Conservation (phyloP, 1,139 yeast species). For the Taiozyma sp. region DNA sequence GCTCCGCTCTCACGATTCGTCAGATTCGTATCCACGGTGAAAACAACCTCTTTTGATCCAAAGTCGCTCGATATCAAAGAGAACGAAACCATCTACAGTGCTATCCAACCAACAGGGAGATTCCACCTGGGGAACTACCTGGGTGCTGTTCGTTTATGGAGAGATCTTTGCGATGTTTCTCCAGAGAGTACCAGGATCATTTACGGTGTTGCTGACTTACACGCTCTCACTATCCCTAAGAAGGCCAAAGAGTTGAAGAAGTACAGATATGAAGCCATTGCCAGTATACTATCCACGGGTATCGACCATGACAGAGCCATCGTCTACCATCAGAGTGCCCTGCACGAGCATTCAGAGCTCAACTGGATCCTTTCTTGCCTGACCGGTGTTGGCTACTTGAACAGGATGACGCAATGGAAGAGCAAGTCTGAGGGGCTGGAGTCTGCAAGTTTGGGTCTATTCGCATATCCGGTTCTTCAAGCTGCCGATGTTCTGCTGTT, state of each 20-base stretch:
- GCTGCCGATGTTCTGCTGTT: conserved; percentile 90
- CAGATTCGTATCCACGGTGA: conserved; percentile 12
- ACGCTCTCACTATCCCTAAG: conserved; percentile 80
- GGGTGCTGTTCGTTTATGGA: conserved; percentile 89
- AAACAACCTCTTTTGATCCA: conserved; percentile 19
- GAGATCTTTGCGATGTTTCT: conserved; percentile 45
- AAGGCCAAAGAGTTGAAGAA: conserved; percentile 43
- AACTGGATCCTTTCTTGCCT: conserved; percentile 81
- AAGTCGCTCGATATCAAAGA: conserved; percentile 19
- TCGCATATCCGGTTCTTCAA: conserved; percentile 87
- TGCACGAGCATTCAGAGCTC: conserved; percentile 79
- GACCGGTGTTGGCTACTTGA: conserved; percentile 79
- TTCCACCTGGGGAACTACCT: conserved; percentile 91
- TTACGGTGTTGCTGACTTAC: conserved; percentile 88
- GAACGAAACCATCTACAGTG: conserved; percentile 45
- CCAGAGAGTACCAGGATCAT: conserved; percentile 38
- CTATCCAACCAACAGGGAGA: conserved; percentile 91
- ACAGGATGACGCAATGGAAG: conserved; percentile 98
- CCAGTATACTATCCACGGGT: conserved; percentile 82
- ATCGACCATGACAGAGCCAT: conserved; percentile 68
- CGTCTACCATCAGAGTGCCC: conserved; percentile 73
- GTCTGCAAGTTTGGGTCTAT: conserved; percentile 68
- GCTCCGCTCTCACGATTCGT: neutral
- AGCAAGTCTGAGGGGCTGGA: conserved; percentile 55
- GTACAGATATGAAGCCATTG: conserved; percentile 72